Base-by-base conservation (phyloP, 495 filamentous ascomycete species). In the Podospora sp. region DNA sequence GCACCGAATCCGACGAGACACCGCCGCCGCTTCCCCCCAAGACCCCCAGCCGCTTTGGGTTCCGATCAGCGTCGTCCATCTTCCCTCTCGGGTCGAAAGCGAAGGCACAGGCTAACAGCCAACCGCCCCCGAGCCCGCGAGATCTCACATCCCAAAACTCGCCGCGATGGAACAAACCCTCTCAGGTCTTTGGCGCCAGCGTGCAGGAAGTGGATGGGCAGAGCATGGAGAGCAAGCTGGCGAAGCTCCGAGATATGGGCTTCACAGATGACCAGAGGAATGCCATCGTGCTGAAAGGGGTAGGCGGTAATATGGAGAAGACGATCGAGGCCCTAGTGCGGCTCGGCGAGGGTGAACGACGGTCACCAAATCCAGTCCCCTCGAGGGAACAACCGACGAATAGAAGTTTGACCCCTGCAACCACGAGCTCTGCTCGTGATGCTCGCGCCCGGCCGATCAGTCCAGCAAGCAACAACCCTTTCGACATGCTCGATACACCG, bases 21-120 rank as follows among this genome's bases (percentile, higher is more conserved):
- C 92, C 92, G 29, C 93, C 93, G 53, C 92, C 94, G 18, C 81
- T 96, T 16, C 94, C 93, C 21, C 92, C 92, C 8, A 97, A 97
- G 78, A 89, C 90, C 21, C 84, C 84, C 11, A 90, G 88, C 73
- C 86, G 89, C 63, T 93, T 96, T 78, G 88, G 89, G 21, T 89
- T 96, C 72, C 84, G 91, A 46, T 89, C 90, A 18, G 86, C 89
- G 9, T 90, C 91, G 16, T 94, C 92, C 4, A 89, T 91, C 29
- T 87, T 87, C 61, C 79, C 81, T 14, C 74, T 83, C 12, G 80
- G 79, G 8, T 80, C 79, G 20, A 79, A 83, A 60, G 73, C 80
- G 14, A 80, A 75, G 62, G 72, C 70, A 22, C 53, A 64, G 51
- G 60, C 57, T n/a, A 55, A 72, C 56, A 66, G 56, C 59, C 72